Conservation (phyloP, 345 rosid genomes). For the Geranium brycei region DNA sequence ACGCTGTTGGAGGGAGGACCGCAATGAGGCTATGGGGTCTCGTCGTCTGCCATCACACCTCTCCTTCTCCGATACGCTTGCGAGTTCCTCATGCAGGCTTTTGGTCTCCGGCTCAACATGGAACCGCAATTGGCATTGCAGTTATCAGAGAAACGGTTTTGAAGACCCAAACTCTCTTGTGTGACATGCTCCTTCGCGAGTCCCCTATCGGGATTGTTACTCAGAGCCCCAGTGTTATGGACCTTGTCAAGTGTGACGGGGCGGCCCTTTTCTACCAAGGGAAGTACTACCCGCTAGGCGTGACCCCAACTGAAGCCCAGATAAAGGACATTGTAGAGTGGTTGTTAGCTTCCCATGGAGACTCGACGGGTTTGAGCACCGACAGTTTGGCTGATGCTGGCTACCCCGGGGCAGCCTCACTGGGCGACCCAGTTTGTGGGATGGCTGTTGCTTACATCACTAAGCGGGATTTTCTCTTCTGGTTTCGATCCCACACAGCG, state of each 20-base stretch:
- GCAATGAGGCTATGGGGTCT: constrained; percentile 88
- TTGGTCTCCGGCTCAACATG: constrained; percentile 94
- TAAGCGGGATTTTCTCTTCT: constrained; percentile 68
- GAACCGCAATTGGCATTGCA: constrained; percentile 89
- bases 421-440: constrained; percentile 95
- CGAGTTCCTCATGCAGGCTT: constrained; percentile 96
- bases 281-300: constrained; percentile 57
- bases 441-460: constrained; percentile 96
- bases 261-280: constrained; percentile 86
- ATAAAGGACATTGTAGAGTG: constrained; percentile 78
- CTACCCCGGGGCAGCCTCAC: constrained; percentile 65
- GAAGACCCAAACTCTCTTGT: constrained; percentile 81
- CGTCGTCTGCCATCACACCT: constrained; percentile 97
- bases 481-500: constrained; percentile 97
- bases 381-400: constrained; percentile 94
- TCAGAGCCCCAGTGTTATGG: constrained; percentile 93
- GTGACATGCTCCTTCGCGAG: constrained; percentile 97
- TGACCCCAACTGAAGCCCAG: constrained; percentile 77
- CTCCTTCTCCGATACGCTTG: constrained; percentile 84
- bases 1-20: constrained; percentile 52
- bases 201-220: constrained; percentile 88
- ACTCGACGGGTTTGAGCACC: constrained; percentile 89
- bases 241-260: constrained; percentile 91
- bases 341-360: constrained; percentile 73
- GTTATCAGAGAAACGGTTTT: constrained; percentile 79